These are phyloP conservation scores for Candida sojae DNA, from an alignment of 1,139 yeast genomes.

Conservation along the genomic window DNA sequence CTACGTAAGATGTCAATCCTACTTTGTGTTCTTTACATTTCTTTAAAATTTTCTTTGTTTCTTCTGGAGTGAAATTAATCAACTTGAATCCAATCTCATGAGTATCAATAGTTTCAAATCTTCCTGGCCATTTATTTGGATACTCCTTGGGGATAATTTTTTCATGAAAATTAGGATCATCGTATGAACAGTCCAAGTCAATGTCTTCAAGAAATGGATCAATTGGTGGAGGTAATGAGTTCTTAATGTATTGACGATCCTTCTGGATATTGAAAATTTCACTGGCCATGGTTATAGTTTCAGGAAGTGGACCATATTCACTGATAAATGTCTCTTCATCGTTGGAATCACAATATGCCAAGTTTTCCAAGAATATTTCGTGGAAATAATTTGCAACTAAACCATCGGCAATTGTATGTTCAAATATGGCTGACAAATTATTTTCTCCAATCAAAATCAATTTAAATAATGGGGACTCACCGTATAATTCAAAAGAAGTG, in stretches of 20 bases:
- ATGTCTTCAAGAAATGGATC: slow-evolving; percentile 28
- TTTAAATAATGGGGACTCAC: slow-evolving; percentile 32
- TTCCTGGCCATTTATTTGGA: slow-evolving; percentile 35
- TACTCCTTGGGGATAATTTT: slow-evolving; percentile 24
- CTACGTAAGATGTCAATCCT: slow-evolving; percentile 38
- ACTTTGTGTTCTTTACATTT: slow-evolving; percentile 33
- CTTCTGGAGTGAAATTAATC: slow-evolving; percentile 28
- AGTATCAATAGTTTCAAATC: slow-evolving; percentile 23
- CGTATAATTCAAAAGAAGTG: slow-evolving; percentile 24
- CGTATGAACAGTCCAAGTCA: slow-evolving; percentile 26
- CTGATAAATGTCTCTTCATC: slow-evolving; percentile 10
- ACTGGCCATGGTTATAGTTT: background rate
- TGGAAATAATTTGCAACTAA: slow-evolving; percentile 42
- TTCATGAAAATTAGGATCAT: slow-evolving; percentile 26
- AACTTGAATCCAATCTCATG: slow-evolving; percentile 31
- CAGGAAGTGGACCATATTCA: slow-evolving; percentile 17
- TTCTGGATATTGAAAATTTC: slow-evolving; percentile 22
- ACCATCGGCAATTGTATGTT: slow-evolving; percentile 47
- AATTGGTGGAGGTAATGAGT: slow-evolving; percentile 38
- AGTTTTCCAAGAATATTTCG: slow-evolving; percentile 33
- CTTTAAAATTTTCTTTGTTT: slow-evolving; percentile 24
- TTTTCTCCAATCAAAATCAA: slow-evolving; percentile 26
- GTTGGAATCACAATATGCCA: slow-evolving; percentile 18
- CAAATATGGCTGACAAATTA: slow-evolving; percentile 32
- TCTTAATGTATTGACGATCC: slow-evolving; percentile 22